Base-by-base conservation (phyloP, 164 flowering plant genomes). In the Buxus sempervirens region DNA sequence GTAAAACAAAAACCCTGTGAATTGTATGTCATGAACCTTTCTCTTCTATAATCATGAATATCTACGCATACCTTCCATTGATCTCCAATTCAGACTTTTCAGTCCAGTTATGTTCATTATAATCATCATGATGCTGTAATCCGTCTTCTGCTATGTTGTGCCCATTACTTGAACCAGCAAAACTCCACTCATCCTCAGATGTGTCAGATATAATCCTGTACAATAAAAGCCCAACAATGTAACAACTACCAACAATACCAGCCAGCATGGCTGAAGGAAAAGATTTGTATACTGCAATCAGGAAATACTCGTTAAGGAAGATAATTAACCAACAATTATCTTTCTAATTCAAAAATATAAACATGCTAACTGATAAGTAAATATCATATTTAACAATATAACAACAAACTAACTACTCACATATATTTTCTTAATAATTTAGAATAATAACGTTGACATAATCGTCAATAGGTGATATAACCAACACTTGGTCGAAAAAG, bases 151-250 rank as follows among this genome's bases (percentile, higher is more conserved):
- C 64, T 58, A 62, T 63, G 23, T 54, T 51, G 24, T 71, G 74
- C 55, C 77, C 85, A 62, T 65, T 4, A 66, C 65, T 68, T 64
- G 84, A 79, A 64, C 88, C 76, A n/a, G 70, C 61, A 63, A 69
- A 55, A 65, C 78, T 80, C 15, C 55, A 62, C 10, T 86, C 90
- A 70, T 88, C 89, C 67, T 82, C 87, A 45, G 81, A 78, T 77
- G 74, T 81, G 19, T 81, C 81, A 75, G 26, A 65, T 72, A 62
- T 77, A 56, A 56, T 63, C 70, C 88, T 83, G 78, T 49, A 70
- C 22, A 72, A 77, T 48, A 53, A 24, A 58, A 65, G 69, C n/a
- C 6, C 7, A 26, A 42, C 4, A 67, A 15, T 57, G 23, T 5
- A 45, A 26, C 58, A 42, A 45, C 26, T 14, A 25, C 12, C 16